These are phyloP conservation scores for Cordyceps militaris DNA, from an alignment of 2,329 filamentous ascomycete genomes.

Conservation along the genomic window DNA sequence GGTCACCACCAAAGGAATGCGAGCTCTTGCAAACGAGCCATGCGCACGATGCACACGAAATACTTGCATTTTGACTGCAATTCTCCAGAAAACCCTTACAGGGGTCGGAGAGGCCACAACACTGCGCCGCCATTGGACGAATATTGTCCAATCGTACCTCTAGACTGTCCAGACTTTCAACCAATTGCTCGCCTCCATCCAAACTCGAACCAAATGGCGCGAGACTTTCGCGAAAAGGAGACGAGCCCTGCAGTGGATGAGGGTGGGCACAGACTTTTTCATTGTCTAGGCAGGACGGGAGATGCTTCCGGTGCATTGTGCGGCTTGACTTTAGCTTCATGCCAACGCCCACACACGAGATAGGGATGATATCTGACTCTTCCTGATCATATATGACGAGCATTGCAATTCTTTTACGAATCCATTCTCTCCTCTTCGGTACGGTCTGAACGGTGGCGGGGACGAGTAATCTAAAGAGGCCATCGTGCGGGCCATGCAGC, in stretches of 20 bases:
- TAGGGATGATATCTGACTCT: slow-evolving; percentile 6
- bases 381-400: slow-evolving; percentile 8
- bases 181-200: slow-evolving; percentile 2
- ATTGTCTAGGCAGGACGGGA: background rate
- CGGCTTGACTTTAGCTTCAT: background rate
- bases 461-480: slow-evolving; percentile 7
- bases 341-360: background rate
- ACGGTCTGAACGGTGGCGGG: background rate
- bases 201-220: background rate
- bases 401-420: background rate
- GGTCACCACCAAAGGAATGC: background rate
- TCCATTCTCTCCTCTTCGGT: background rate
- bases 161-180: background rate
- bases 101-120: background rate
- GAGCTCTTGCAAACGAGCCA: background rate
- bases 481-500: slow-evolving; percentile 7
- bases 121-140: background rate
- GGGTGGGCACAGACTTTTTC: slow-evolving; percentile 1
- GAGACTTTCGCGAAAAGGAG: background rate
- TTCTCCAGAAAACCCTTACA: background rate
- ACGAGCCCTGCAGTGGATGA: background rate
- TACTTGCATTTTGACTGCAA: background rate
- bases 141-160: slow-evolving; percentile 6
- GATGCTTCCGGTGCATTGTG: slow-evolving; percentile 3
- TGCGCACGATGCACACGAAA: background rate